A percentile compares a stretch with the other conserved stretches of the same genome.
phyloP scores from a whole-genome alignment of 495 filamentous ascomycete species.

The Usnea hakonensis region DNA sequence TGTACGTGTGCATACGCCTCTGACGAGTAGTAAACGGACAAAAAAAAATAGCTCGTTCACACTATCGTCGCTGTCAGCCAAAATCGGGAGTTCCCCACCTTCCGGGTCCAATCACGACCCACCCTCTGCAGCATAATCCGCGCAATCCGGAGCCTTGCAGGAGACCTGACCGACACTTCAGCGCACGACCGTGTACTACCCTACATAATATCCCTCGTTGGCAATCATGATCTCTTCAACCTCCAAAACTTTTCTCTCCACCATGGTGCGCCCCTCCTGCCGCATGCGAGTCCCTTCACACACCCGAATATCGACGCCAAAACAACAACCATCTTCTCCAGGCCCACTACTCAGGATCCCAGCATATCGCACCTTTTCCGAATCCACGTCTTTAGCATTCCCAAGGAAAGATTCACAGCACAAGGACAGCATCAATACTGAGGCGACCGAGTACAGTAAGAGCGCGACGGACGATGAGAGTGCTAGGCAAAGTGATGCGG shows the following conservation, averaged over 20 bases:
- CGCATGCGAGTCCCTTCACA: slow-evolving; percentile 4
- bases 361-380: slow-evolving; percentile 15
- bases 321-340: neutral
- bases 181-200: neutral
- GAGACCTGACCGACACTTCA: neutral
- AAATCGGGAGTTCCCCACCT: neutral
- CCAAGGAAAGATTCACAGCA: slow-evolving; percentile 40
- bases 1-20: no score
- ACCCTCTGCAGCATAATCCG: no score
- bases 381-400: slow-evolving; percentile 8
- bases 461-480: slow-evolving; percentile 50
- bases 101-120: neutral
- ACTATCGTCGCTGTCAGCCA: no score
- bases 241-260: neutral
- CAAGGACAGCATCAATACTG: slow-evolving; percentile 47
- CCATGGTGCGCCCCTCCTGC: slow-evolving; percentile 8
- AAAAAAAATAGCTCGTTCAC: no score
- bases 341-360: neutral
- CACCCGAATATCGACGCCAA: slow-evolving; percentile 7
- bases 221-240: neutral
- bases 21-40: no score
- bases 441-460: slow-evolving; percentile 50
- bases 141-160: neutral
- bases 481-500: slow-evolving; percentile 39
- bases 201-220: neutral